Base-by-base conservation (phyloP, 2,329 filamentous ascomycete genomes). In the Hortaea werneckii region DNA sequence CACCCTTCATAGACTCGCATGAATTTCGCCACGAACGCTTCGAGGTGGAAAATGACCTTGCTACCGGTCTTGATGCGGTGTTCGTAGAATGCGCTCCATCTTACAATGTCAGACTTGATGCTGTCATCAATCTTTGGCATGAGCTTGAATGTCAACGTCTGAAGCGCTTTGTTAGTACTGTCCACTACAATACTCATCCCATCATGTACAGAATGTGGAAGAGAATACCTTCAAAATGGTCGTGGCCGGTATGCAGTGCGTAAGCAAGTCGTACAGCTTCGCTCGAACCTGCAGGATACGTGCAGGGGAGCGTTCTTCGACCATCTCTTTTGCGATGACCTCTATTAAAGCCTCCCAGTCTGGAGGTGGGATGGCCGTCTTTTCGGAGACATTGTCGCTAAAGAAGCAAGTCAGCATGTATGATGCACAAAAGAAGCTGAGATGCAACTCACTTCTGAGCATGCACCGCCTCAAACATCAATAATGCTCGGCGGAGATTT, bases 11-110 rank as follows among this genome's bases (percentile, higher is more conserved):
- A 78, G 55, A 96, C 80, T 57, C 90, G 80, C 90, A 98, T 96
- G 65, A 96, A 95, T 71, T 95, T 96, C 47, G 90, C 90, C 48
- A 98, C 92, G 67, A 98, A 98, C 3, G 92, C 92, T 68, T 98
- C 94, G 4, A 98, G 72, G 62, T 98, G 94, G 67, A 98, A 98
- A 52, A 98, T 96, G 48, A 94, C 85, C 75, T 98, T 98, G 34
- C 54, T 58, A 12, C 92, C 92, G 56, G 84, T 84, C 64, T 86
- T 86, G 67, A 96, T 86, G 50, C 92, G 79, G 66, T 98, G 92
- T 67, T 98, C 94, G 65, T 94, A 98, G 61, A 95, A 96, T 0
- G 92, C 89, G 4, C 87, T 86, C 92, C 92, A 98, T 62, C 84
- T 87, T 54, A 98, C 85, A 4, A 98, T 83, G 47, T 98, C 90